A percentile compares a stretch with the other conserved stretches of the same genome.
Evolutionary conservation across 2,329 filamentous ascomycete genomes (phyloP).

Genomic region (Trichoderma sp.): DNA sequence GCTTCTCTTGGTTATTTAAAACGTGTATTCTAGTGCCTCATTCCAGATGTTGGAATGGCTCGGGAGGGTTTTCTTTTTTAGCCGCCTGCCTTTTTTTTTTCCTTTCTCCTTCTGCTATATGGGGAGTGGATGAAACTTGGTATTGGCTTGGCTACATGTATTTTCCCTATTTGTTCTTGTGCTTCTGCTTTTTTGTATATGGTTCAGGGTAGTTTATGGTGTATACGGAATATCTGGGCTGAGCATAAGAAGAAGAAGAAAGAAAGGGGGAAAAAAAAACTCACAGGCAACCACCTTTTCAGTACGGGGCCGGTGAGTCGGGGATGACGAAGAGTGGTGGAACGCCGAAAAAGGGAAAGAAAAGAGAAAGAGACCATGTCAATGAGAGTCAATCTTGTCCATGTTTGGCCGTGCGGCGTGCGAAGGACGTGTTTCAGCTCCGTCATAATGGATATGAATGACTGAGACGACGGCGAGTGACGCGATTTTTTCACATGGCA

Average conservation of each 20-base stretch:
- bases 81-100: not conserved
- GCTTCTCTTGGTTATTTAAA: not conserved
- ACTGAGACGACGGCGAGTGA: not conserved
- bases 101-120: not conserved
- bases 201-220: conserved; percentile 3
- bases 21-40: conserved; percentile 2
- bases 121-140: not conserved
- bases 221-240: not conserved
- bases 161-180: not conserved
- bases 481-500: not conserved
- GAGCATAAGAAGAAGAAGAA: not conserved
- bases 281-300: not conserved
- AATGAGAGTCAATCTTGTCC: not conserved
- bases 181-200: not conserved
- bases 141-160: not conserved
- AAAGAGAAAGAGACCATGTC: not conserved
- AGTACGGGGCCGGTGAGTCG: not conserved
- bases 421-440: not conserved
- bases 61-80: not conserved
- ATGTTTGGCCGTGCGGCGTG: not conserved
- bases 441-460: not conserved
- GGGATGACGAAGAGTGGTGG: not conserved
- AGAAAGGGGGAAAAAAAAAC: not conserved
- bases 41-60: not conserved
- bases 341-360: not conserved